phyloP scores from a whole-genome alignment of 192 early-diverging fungal species.

The Powellomyces hirtus region DNA sequence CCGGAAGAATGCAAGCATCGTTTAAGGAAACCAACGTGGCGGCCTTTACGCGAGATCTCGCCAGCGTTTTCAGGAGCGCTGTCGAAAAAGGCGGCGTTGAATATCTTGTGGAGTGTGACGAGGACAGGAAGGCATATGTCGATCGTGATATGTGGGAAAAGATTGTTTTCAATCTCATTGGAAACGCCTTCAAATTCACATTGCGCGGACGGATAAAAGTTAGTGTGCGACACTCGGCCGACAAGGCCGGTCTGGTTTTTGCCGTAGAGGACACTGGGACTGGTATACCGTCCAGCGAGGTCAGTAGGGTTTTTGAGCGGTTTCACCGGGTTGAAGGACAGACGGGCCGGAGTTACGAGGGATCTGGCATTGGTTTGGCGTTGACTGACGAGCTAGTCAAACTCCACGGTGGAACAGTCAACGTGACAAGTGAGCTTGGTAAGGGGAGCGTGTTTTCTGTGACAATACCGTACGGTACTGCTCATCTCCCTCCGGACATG shows the following conservation, averaged over 20 bases:
- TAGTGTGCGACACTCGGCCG: slow-evolving; percentile 22
- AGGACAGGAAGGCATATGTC: slow-evolving; percentile 30
- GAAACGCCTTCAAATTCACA: slow-evolving; percentile 52
- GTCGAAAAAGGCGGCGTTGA: slow-evolving; percentile 45
- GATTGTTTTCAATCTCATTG: slow-evolving; percentile 62
- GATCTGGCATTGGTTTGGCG: slow-evolving; percentile 59
- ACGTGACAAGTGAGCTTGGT: slow-evolving; percentile 37
- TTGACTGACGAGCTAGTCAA: slow-evolving; percentile 55
- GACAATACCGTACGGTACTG: slow-evolving; percentile 46
- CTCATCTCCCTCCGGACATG: slow-evolving; percentile 42
- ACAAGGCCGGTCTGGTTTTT: slow-evolving; percentile 31
- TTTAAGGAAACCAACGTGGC: slow-evolving; percentile 49
- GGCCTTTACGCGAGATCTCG: slow-evolving; percentile 46
- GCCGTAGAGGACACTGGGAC: slow-evolving; percentile 42
- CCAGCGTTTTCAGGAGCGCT: slow-evolving; percentile 54
- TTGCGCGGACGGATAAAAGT: slow-evolving; percentile 34
- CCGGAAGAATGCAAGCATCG: slow-evolving; percentile 51
- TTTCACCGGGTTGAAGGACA: slow-evolving; percentile 59
- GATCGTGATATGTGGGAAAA: slow-evolving; percentile 64
- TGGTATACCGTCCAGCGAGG: slow-evolving; percentile 50
- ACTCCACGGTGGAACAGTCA: slow-evolving; percentile 50
- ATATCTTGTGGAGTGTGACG: slow-evolving; percentile 39
- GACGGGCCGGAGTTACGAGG: slow-evolving; percentile 55
- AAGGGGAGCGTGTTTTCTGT: slow-evolving; percentile 51
- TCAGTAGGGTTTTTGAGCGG: slow-evolving; percentile 52